phyloP scores from a whole-genome alignment of 2,329 filamentous ascomycete species.

The Cladosporium sp. region DNA sequence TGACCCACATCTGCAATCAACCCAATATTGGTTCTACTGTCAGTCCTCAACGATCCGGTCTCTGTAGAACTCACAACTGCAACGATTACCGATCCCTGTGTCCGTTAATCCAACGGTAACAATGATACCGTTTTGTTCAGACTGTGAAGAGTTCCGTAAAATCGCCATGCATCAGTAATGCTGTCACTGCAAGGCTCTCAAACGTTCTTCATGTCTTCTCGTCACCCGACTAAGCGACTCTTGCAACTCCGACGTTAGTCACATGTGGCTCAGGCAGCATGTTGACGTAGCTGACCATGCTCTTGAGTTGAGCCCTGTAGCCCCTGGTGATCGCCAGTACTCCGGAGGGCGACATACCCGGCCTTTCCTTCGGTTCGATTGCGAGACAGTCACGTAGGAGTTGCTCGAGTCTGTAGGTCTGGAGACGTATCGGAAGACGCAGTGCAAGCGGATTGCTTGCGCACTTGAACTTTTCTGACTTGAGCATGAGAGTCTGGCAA shows the following conservation, averaged over 20 bases:
- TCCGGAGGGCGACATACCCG: background rate
- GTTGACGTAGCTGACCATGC: background rate
- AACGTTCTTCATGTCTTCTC: background rate
- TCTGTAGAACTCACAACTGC: background rate
- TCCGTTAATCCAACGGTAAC: background rate
- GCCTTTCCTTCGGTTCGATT: background rate
- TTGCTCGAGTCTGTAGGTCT: background rate
- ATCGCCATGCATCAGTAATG: background rate
- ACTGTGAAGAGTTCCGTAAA: background rate
- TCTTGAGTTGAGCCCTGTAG: background rate
- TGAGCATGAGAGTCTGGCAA: background rate
- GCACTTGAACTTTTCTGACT: background rate
- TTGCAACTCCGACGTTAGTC: background rate
- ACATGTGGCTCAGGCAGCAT: background rate
- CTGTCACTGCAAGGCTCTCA: background rate
- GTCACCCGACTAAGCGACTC: background rate
- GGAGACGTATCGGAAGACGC: background rate
- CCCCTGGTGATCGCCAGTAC: background rate
- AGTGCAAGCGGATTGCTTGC: background rate
- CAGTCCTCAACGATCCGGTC: background rate
- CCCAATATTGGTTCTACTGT: background rate
- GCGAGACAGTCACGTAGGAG: background rate
- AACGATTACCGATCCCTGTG: background rate
- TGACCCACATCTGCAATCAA: background rate
- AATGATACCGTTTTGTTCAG: background rate